These are phyloP conservation scores for Pseudoscleropodium purum DNA, from an alignment of 225 moss, liverwort and hornwort genomes.

Conservation along the genomic window DNA sequence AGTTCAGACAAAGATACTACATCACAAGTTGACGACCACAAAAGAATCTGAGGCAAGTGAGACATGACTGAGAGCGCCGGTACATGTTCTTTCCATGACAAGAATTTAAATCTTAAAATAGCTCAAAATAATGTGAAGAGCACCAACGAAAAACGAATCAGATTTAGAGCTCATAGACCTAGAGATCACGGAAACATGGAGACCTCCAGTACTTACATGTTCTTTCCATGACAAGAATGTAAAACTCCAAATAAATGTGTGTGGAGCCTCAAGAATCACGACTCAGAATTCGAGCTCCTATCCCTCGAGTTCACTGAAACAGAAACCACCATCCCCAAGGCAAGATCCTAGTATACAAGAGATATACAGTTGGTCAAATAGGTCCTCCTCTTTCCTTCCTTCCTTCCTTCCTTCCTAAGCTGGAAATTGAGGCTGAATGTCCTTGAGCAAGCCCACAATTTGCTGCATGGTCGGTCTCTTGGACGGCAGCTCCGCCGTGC, in stretches of 20 bases:
- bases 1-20: background rate
- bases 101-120: background rate
- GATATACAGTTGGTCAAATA: background rate
- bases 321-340: background rate
- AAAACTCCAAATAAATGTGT: background rate
- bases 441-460: constrained; percentile 74
- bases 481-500: constrained; percentile 70
- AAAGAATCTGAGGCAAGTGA: background rate
- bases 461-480: constrained; percentile 93
- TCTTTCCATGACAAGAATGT: background rate
- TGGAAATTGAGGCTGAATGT: constrained; percentile 31
- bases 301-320: background rate
- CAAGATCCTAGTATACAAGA: constrained; percentile 12
- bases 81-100: background rate
- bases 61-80: background rate
- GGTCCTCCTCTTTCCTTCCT: background rate
- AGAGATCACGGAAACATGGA: background rate
- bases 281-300: background rate
- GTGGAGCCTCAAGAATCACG: background rate
- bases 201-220: background rate
- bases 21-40: too few species aligned
- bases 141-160: background rate
- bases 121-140: background rate
- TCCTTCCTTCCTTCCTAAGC: background rate
- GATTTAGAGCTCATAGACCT: background rate